Evolutionary conservation across 2,329 filamentous ascomycete genomes (phyloP).

Genomic region (Sclerotinia minor): DNA sequence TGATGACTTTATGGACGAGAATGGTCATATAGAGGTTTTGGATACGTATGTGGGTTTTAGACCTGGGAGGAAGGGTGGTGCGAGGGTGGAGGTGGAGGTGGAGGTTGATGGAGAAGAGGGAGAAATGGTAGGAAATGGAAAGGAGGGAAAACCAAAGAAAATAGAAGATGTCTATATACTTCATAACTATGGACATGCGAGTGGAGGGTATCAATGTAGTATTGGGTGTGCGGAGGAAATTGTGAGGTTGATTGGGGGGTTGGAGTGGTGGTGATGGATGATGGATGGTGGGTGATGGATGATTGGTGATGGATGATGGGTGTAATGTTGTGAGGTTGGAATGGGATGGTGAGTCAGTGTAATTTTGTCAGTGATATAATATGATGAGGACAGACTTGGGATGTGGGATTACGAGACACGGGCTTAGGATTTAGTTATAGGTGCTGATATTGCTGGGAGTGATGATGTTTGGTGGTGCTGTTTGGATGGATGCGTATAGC

Average conservation of each 20-base stretch:
- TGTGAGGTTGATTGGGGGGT: conserved; percentile 25
- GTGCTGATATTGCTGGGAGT: too few species aligned
- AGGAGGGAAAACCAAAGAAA: neutral
- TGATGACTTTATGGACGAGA: neutral
- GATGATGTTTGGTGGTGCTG: too few species aligned
- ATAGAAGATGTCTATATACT: conserved; percentile 41
- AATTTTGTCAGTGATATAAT: too few species aligned
- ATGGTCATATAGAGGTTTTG: neutral
- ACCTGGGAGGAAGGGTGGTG: neutral
- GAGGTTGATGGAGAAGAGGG: conserved; percentile 4
- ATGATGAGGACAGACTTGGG: too few species aligned
- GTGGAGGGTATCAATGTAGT: conserved; percentile 45
- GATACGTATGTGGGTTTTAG: conserved; percentile 1
- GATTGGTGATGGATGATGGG: too few species aligned
- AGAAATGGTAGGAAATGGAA: conserved; percentile 1
- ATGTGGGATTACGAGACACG: too few species aligned
- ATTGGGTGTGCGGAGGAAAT: conserved; percentile 38
- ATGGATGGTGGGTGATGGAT: too few species aligned
- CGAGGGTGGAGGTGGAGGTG: conserved; percentile 31
- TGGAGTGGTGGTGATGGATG: neutral
- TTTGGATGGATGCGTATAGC: too few species aligned
- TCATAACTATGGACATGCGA: conserved; percentile 51
- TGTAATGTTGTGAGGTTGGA: too few species aligned
- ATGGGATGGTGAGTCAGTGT: too few species aligned
- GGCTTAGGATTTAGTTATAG: too few species aligned